A percentile compares a stretch with the other conserved stretches of the same genome.
Conservation (phyloP, 73 alveolate genomes). For the Tetrahymena elliotti region DNA sequence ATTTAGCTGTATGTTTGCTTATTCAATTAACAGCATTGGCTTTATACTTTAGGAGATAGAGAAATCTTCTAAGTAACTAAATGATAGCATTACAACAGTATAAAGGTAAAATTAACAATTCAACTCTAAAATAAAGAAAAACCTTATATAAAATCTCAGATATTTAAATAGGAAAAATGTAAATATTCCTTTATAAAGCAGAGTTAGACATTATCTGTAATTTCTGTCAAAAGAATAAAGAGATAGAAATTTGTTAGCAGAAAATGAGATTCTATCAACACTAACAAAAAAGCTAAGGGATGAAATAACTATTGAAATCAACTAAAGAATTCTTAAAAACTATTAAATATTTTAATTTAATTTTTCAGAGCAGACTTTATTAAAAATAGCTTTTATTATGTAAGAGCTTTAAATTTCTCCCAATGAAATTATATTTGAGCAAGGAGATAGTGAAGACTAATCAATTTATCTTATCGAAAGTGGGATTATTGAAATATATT, state of each 20-base stretch:
- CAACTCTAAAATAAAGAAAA: neutral
- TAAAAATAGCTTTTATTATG: neutral
- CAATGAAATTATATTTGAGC: neutral
- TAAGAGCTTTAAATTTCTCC: neutral
- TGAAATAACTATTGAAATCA: neutral
- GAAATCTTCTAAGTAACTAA: neutral
- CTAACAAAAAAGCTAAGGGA: neutral
- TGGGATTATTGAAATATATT: neutral
- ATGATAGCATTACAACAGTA: neutral
- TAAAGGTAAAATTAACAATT: conserved; percentile 10
- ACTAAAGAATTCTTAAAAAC: neutral
- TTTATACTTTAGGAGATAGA: conserved; percentile 6
- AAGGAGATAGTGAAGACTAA: neutral
- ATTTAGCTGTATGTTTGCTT: conserved; percentile 36
- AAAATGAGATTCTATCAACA: too few species aligned
- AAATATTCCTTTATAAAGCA: neutral
- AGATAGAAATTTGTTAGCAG: neutral
- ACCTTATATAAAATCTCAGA: neutral
- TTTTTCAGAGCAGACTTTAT: neutral
- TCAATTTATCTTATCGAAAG: neutral
- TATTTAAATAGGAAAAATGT: conserved; percentile 5
- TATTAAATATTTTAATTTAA: neutral
- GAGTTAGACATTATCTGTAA: neutral
- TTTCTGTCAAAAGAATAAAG: neutral
- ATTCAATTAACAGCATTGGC: conserved; percentile 25